phyloP scores from a whole-genome alignment of 2,329 filamentous ascomycete genomes.

The Pseudogymnoascus sp. region DNA sequence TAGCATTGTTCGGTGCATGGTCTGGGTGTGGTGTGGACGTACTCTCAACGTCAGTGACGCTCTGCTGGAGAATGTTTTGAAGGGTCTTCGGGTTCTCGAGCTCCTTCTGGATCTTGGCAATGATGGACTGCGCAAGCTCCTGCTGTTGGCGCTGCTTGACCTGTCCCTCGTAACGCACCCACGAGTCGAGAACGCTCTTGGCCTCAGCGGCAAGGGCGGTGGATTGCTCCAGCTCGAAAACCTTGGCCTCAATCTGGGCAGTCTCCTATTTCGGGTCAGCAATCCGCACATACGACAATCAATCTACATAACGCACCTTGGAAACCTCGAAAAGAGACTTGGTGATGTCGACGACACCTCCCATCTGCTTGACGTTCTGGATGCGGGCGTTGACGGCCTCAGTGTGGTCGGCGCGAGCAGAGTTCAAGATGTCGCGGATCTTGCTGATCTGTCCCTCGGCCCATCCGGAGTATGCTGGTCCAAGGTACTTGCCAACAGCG shows the following conservation, averaged over 20 bases:
- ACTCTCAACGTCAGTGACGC: conserved; percentile 94
- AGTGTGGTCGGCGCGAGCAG: conserved; percentile 89
- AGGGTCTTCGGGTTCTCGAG: conserved; percentile 95
- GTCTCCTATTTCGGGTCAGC: conserved; percentile 54
- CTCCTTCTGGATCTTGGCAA: conserved; percentile 98
- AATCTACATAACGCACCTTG: conserved; percentile 57
- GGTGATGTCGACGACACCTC: conserved; percentile 89
- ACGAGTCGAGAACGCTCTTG: conserved; percentile 92
- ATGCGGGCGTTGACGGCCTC: conserved; percentile 92
- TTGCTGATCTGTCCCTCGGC: conserved; percentile 81
- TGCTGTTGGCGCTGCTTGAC: conserved; percentile 98
- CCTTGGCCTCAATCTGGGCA: conserved; percentile 88
- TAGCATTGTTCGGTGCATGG: not conserved
- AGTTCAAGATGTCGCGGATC: conserved; percentile 92
- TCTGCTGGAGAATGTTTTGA: conserved; percentile 97
- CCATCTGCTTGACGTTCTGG: conserved; percentile 88
- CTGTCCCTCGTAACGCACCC: conserved; percentile 97
- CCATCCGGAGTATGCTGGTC: conserved; percentile 88
- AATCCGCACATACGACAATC: not conserved
- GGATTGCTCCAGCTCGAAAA: conserved; percentile 94
- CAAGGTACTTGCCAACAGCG: conserved; percentile 86
- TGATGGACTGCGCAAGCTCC: conserved; percentile 87
- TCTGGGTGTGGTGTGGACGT: conserved; percentile 30
- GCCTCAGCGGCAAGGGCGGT: conserved; percentile 88
- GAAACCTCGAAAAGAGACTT: conserved; percentile 96